A percentile compares a stretch with the other conserved stretches of the same genome.
Conservation (phyloP, 2,329 filamentous ascomycete genomes). For the Curvularia sp. region DNA sequence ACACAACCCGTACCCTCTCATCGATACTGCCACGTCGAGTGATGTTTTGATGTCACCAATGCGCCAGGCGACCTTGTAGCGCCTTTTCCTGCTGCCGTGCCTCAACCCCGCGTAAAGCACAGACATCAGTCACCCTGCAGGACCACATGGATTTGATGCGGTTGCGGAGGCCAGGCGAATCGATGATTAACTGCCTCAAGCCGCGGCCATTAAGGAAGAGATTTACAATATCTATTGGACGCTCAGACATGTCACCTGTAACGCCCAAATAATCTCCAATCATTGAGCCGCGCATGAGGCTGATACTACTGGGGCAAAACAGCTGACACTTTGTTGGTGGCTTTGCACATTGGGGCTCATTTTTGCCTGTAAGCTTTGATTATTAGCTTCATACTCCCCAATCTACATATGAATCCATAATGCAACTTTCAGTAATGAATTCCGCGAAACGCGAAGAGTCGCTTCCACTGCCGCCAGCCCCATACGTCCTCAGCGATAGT, state of each 20-base stretch:
- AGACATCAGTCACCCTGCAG: conserved; percentile 24
- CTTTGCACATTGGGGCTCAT: conserved; percentile 23
- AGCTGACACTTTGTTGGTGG: conserved; percentile 22
- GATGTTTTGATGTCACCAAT: conserved; percentile 19
- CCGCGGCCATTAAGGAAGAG: conserved; percentile 18
- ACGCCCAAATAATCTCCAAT: conserved; percentile 20
- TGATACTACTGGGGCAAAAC: conserved; percentile 25
- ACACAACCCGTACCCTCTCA: conserved; percentile 25
- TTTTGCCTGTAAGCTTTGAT: conserved; percentile 23
- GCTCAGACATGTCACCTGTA: conserved; percentile 18
- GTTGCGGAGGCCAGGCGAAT: conserved; percentile 6
- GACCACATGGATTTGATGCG: conserved; percentile 21
- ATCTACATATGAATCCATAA: conserved; percentile 22
- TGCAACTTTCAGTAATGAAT: conserved; percentile 30
- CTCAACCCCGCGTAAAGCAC: conserved; percentile 38
- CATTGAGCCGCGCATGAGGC: conserved; percentile 27
- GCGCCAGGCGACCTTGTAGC: conserved; percentile 21
- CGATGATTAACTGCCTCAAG: conserved; percentile 23
- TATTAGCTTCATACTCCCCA: conserved; percentile 15
- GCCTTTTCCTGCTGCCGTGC: conserved; percentile 20
- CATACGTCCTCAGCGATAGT: conserved; percentile 28
- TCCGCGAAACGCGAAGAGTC: conserved; percentile 32
- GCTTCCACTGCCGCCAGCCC: conserved; percentile 19
- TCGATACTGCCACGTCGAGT: conserved; percentile 31
- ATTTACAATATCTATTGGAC: conserved; percentile 16